These are phyloP conservation scores for Panicum miliaceum DNA, from an alignment of 176 grass and related monocot species.

Conservation along the genomic window DNA sequence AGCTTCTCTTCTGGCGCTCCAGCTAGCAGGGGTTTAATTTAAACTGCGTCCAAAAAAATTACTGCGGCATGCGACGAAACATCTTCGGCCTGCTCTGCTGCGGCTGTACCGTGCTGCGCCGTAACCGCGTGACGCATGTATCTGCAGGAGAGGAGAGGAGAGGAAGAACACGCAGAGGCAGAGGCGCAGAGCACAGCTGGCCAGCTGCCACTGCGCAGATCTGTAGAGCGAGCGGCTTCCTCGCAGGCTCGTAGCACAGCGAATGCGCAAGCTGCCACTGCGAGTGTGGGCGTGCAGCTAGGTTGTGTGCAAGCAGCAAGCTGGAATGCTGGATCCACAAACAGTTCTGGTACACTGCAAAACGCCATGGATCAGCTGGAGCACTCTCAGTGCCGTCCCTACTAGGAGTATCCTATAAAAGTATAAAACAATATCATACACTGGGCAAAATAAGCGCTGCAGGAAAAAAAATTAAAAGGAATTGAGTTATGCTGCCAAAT, in stretches of 20 bases:
- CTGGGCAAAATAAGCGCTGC: neutral
- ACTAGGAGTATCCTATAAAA: too few species aligned
- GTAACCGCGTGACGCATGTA: neutral
- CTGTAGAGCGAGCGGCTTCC: neutral
- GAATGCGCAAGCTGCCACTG: neutral
- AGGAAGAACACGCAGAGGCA: neutral
- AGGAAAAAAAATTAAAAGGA: neutral
- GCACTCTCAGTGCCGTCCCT: neutral
- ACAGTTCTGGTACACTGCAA: neutral
- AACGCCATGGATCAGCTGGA: conserved; percentile 25
- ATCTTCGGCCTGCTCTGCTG: neutral
- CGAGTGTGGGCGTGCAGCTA: neutral
- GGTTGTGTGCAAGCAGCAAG: conserved; percentile 1
- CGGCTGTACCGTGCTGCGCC: neutral
- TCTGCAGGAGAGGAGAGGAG: neutral
- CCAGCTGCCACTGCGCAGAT: neutral
- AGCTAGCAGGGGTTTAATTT: neutral
- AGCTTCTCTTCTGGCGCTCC: neutral
- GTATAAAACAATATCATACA: too few species aligned
- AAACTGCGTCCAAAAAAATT: too few species aligned
- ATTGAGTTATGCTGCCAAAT: neutral
- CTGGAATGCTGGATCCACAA: neutral
- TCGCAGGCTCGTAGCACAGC: neutral
- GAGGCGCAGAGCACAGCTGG: too few species aligned
- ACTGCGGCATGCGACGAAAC: neutral